These are phyloP conservation scores for Kitagawia praeruptora DNA, from an alignment of 129 eudicot species.

Conservation along the genomic window DNA sequence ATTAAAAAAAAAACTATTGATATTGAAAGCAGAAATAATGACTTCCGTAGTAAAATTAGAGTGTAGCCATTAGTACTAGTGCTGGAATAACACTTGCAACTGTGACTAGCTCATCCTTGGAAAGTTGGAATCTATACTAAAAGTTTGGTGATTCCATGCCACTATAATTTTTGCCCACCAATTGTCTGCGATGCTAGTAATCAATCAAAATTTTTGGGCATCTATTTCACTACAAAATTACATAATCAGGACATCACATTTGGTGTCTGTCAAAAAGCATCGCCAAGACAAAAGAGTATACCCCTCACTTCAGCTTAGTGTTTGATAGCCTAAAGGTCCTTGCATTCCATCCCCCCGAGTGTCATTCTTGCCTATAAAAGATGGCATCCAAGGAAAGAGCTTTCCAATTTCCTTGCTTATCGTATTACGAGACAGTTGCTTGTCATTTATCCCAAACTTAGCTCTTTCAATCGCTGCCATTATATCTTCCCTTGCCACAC, in stretches of 20 bases:
- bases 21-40: background rate
- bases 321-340: conserved; percentile 65
- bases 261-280: background rate
- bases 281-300: background rate
- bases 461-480: conserved; percentile 99
- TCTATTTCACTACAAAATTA: background rate
- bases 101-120: background rate
- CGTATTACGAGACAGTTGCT: conserved; percentile 35
- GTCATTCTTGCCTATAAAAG: conserved; percentile 41
- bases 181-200: background rate
- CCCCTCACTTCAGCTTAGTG: conserved; percentile 46
- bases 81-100: background rate
- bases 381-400: conserved; percentile 92
- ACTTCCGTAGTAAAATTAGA: background rate
- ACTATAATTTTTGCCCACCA: background rate
- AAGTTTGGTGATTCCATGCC: background rate
- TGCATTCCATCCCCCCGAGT: conserved; percentile 33
- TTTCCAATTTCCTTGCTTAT: conserved; percentile 74
- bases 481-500: conserved; percentile 87
- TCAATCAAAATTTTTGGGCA: background rate
- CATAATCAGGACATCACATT: background rate
- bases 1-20: background rate
- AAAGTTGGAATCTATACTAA: background rate
- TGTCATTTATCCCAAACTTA: conserved; percentile 84
- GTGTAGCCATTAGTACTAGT: background rate